phyloP scores from a whole-genome alignment of 805 yeast species.

The Candida jianshihensis region DNA sequence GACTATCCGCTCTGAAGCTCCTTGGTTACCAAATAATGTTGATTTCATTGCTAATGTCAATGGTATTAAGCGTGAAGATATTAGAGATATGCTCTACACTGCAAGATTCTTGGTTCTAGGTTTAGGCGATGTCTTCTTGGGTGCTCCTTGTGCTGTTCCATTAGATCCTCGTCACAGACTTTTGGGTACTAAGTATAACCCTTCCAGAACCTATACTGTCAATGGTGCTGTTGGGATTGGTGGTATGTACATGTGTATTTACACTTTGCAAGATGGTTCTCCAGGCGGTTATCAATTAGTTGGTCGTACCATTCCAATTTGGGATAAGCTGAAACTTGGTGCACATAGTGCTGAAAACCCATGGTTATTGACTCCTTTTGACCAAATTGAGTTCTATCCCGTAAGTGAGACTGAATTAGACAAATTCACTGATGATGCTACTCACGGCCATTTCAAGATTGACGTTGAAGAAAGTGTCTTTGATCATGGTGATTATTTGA shows the following conservation, averaged over 20 bases:
- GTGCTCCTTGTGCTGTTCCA: constrained; percentile 98
- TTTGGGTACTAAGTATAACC: constrained; percentile 90
- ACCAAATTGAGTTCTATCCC: constrained; percentile 91
- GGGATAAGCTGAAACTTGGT: constrained; percentile 89
- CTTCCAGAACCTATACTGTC: constrained; percentile 92
- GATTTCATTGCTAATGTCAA: constrained; percentile 90
- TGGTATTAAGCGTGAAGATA: constrained; percentile 67
- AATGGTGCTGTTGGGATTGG: constrained; percentile 98
- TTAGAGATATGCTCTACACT: constrained; percentile 76
- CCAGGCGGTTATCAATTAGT: constrained; percentile 98
- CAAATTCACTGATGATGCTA: constrained; percentile 57
- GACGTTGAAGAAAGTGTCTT: constrained; percentile 73
- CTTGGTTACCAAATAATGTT: constrained; percentile 97
- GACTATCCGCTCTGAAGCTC: constrained; percentile 88
- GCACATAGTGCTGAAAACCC: constrained; percentile 58
- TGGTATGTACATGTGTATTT: constrained; percentile 98
- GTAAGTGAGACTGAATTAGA: constrained; percentile 83
- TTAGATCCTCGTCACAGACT: constrained; percentile 93
- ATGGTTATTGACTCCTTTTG: constrained; percentile 89
- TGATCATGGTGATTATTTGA: constrained; percentile 70
- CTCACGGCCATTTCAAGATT: constrained; percentile 73
- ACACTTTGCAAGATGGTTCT: constrained; percentile 67
- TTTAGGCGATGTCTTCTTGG: constrained; percentile 93
- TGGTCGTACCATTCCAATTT: constrained; percentile 94
- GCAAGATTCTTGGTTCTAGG: constrained; percentile 93